Evolutionary conservation across 768 basidiomycete species (phyloP).

Genomic region (Boletales sp.): DNA sequence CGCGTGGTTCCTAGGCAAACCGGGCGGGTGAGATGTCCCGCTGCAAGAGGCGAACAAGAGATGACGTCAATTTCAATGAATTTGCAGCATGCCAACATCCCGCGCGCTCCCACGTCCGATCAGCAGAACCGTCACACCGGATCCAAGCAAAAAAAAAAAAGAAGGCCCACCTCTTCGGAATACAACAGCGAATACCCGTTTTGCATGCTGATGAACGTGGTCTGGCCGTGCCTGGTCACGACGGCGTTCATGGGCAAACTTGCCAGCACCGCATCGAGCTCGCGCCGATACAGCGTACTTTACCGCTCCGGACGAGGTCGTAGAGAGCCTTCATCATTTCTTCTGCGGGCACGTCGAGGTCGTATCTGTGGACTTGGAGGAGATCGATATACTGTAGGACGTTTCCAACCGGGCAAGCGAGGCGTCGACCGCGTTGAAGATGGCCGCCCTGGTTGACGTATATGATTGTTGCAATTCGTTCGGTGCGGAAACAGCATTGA

Average conservation of each 20-base stretch:
- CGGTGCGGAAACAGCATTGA: neutral
- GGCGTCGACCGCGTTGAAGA: slow-evolving; percentile 37
- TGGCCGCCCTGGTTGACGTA: slow-evolving; percentile 34
- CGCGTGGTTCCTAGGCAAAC: slow-evolving; percentile 25
- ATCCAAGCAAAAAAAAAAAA: neutral
- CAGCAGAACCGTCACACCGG: neutral
- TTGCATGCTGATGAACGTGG: slow-evolving; percentile 57
- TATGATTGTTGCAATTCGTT: slow-evolving; percentile 1
- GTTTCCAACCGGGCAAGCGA: slow-evolving; percentile 36
- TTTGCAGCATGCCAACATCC: slow-evolving; percentile 44
- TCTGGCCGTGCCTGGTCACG: slow-evolving; percentile 44
- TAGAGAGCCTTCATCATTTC: slow-evolving; percentile 52
- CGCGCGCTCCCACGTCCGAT: slow-evolving; percentile 36
- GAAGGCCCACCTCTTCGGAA: slow-evolving; percentile 41
- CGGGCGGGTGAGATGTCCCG: slow-evolving; percentile 40
- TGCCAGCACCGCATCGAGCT: slow-evolving; percentile 48
- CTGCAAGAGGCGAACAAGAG: slow-evolving; percentile 45
- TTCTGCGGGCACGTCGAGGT: slow-evolving; percentile 32
- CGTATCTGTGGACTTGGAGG: slow-evolving; percentile 45
- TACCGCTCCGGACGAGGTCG: slow-evolving; percentile 45
- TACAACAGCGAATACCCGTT: slow-evolving; percentile 52
- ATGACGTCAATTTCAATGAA: slow-evolving; percentile 51
- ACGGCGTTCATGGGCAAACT: slow-evolving; percentile 42
- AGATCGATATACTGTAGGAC: slow-evolving; percentile 36
- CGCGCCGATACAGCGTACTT: slow-evolving; percentile 50